Evolutionary conservation across 768 basidiomycete species (phyloP), one percentile per base, ranked within the genome.

Genomic region (Coprinellus micaceus): DNA sequence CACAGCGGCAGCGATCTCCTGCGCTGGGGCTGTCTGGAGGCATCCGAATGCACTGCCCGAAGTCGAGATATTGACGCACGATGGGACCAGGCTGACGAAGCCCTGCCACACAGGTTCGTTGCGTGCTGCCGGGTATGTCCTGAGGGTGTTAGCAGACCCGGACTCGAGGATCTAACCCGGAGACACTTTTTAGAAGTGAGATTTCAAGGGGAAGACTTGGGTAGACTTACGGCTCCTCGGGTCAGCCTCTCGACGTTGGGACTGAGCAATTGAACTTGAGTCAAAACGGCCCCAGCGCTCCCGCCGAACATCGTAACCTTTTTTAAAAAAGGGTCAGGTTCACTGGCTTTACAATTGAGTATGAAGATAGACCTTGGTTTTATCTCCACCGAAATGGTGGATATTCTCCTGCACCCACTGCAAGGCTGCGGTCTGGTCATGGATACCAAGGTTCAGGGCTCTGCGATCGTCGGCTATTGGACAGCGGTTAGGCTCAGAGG

Each of bases 391-490:
- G 59, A 88, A 89, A 0, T 66, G 65, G 15, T 60, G 71, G 43
- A 88, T 85, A 60, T 88, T 81, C 22, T 74, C 66, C 60, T 86
- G 82, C 0, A 88, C 77, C 86, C 80, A 83, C 59, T 73, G 60
- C 10, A 82, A 63, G 1, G 79, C 81, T 28, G 71, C 57, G 15
- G 74, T 60, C 60, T 79, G 74, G 58, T 83, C 81, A 28, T 68
- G 71, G 21, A 82, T 67, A 1, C 72, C 81, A 26, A 82, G 68
- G 60, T 81, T 81, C 9, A 79, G 67, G 1, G 73, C 71, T 10
- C 68, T 69, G 4, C 67, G 66, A 13, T 66, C 58, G 4, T 64
- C 67, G 17, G 80, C 80, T 69, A 19, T 11, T 3, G 7, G 22
- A 48, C 13, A 1, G 33, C 22, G 12, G 24, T 29, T 1, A 36